phyloP scores from a whole-genome alignment of 306 rosid species.

The Senna tora region DNA sequence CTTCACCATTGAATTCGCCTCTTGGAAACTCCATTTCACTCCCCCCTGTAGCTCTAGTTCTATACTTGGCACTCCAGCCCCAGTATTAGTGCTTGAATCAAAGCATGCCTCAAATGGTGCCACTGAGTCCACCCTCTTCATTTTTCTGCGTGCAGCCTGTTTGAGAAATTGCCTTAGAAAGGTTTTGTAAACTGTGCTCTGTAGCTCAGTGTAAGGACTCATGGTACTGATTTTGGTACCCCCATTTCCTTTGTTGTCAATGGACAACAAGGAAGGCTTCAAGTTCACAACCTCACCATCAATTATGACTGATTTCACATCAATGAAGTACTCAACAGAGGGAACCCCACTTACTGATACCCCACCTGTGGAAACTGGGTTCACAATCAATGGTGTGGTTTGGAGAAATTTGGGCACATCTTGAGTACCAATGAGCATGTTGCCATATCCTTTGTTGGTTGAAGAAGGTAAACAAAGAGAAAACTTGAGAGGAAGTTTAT shows the following conservation, averaged over 20 bases:
- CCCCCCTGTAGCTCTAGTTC: conserved; percentile 43
- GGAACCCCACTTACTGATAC: conserved; percentile 19
- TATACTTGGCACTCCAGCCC: conserved; percentile 35
- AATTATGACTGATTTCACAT: conserved; percentile 43
- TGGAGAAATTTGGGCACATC: conserved; percentile 12
- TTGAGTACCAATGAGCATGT: conserved; percentile 27
- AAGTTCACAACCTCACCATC: conserved; percentile 41
- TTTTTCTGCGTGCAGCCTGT: conserved; percentile 37
- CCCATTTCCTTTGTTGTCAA: conserved; percentile 42
- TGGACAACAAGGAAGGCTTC: conserved; percentile 36
- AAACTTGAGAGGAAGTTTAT: conserved; percentile 27
- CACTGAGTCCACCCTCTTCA: conserved; percentile 44
- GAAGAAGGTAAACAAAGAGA: conserved; percentile 46
- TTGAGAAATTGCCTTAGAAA: conserved; percentile 39
- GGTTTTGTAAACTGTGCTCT: conserved; percentile 38
- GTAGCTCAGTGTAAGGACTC: conserved; percentile 34
- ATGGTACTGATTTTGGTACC: conserved; percentile 45
- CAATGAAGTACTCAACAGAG: conserved; percentile 40
- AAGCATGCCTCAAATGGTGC: conserved; percentile 49
- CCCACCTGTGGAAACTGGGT: conserved; percentile 5
- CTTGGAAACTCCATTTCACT: conserved; percentile 41
- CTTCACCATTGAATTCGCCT: conserved; percentile 44
- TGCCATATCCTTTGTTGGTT: conserved; percentile 23
- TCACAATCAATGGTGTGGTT: conserved; percentile 33
- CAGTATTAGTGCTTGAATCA: conserved; percentile 24